Conservation (phyloP, 2,329 filamentous ascomycete genomes). For the Hymenoscyphus scutula region DNA sequence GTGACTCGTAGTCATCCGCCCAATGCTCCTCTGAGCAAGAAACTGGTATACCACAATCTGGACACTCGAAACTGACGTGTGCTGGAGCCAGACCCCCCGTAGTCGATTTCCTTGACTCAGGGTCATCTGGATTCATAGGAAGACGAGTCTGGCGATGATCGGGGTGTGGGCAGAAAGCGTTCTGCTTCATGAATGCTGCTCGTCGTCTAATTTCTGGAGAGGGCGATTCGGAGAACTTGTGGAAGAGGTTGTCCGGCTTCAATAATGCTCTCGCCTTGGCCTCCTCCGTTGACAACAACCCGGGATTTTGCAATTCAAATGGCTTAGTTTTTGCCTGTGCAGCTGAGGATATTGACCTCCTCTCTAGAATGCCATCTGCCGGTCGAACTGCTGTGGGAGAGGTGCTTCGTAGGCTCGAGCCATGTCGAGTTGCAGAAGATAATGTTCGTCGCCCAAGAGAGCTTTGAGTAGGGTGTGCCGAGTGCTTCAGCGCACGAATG, state of each 20-base stretch:
- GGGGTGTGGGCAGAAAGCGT: constrained; percentile 91
- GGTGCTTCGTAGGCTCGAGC: constrained; percentile 18
- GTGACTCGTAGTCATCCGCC: constrained; percentile 91
- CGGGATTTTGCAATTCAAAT: constrained; percentile 27
- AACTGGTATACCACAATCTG: constrained; percentile 90
- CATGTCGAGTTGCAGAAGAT: constrained; percentile 24
- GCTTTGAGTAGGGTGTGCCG: constrained; percentile 20
- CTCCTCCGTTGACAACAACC: constrained; percentile 23
- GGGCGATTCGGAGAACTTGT: constrained; percentile 85
- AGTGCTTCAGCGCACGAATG: constrained; percentile 29
- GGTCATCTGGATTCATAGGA: constrained; percentile 61
- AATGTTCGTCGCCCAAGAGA: constrained; percentile 25
- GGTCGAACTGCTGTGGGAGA: constrained; percentile 12
- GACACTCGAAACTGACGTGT: constrained; percentile 91
- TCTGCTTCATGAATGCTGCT: constrained; percentile 86
- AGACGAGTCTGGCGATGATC: constrained; percentile 75
- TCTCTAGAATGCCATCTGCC: constrained; percentile 25
- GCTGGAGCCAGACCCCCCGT: constrained; percentile 63
- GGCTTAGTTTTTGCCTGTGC: constrained; percentile 30
- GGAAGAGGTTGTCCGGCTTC: constrained; percentile 79
- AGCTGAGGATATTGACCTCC: constrained; percentile 26
- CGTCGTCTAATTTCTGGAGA: constrained; percentile 83
- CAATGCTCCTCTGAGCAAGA: constrained; percentile 95
- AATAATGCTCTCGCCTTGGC: constrained; percentile 32
- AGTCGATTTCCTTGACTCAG: constrained; percentile 56